Percentiles rank a stretch among this genome's conserved stretches.
Evolutionary conservation across 345 rosid genomes (phyloP).

Genomic region (Eucalyptus victrix): DNA sequence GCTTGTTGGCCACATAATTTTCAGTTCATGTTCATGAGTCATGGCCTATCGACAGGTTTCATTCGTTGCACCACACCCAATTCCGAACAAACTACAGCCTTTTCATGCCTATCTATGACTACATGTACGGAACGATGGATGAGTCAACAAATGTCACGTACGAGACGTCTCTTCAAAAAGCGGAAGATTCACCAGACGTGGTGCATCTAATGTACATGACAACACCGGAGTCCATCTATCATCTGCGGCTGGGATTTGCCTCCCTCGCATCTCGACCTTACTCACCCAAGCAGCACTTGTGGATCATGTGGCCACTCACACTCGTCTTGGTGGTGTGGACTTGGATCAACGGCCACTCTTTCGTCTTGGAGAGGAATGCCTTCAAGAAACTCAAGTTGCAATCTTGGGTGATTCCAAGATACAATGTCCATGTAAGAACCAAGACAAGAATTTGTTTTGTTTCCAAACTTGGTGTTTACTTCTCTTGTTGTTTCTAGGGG

Average conservation of each 20-base stretch:
- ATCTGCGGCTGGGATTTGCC: constrained; percentile 25
- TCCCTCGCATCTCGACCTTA: constrained; percentile 25
- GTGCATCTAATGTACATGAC: constrained; percentile 36
- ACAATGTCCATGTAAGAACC: constrained; percentile 13
- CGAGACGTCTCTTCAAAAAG: constrained; percentile 13
- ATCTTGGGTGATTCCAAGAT: constrained; percentile 35
- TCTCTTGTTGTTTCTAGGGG: neutral
- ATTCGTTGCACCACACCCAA: constrained; percentile 58
- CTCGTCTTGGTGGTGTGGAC: neutral
- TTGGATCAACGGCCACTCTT: neutral
- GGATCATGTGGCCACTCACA: constrained; percentile 24
- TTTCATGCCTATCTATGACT: constrained; percentile 61
- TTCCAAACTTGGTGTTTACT: neutral
- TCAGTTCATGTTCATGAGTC: neutral
- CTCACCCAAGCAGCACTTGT: neutral
- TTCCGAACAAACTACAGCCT: constrained; percentile 52
- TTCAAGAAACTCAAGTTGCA: constrained; percentile 19
- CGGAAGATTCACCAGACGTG: constrained; percentile 9
- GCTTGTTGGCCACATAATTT: neutral
- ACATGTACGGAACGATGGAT: constrained; percentile 39
- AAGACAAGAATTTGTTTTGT: neutral
- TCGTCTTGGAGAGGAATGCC: constrained; percentile 14
- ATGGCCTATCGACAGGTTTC: constrained; percentile 20
- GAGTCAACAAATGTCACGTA: constrained; percentile 11
- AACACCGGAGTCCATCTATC: constrained; percentile 23